phyloP scores from a whole-genome alignment of 805 yeast species.

The Lachancea thermotolerans region DNA sequence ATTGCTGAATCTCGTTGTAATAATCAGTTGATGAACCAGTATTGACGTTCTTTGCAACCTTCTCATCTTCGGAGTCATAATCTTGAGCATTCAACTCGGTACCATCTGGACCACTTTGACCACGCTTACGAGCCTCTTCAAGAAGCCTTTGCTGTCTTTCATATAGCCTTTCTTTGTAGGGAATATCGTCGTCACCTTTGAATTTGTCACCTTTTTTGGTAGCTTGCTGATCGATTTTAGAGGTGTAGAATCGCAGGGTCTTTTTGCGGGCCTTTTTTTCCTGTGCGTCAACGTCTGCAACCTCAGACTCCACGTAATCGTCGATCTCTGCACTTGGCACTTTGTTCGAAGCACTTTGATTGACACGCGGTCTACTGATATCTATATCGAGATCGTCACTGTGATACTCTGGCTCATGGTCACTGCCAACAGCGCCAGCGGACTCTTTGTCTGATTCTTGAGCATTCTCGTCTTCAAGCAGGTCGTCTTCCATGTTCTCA shows the following conservation, averaged over 20 bases:
- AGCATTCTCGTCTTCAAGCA: conserved; percentile 1
- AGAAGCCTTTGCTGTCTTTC: conserved; percentile 83
- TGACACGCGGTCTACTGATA: conserved; percentile 45
- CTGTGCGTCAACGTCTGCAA: conserved; percentile 78
- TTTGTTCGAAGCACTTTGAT: conserved; percentile 35
- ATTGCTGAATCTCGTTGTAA: conserved; percentile 48
- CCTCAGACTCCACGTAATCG: conserved; percentile 63
- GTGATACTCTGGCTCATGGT: conserved; percentile 21
- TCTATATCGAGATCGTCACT: conserved; percentile 43
- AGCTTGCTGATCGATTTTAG: conserved; percentile 85
- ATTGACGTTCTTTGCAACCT: conserved; percentile 36
- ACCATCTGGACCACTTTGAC: conserved; percentile 49
- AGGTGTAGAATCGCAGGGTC: conserved; percentile 89
- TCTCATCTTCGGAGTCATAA: conserved; percentile 42
- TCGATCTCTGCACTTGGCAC: conserved; percentile 24
- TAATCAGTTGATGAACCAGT: conserved; percentile 48
- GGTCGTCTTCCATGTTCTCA: conserved; percentile 18
- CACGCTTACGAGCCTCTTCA: conserved; percentile 86
- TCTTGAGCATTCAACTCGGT: conserved; percentile 52
- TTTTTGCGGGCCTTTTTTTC: conserved; percentile 77
- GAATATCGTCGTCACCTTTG: conserved; percentile 84
- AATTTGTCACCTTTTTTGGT: conserved; percentile 51
- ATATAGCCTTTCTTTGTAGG: conserved; percentile 81
- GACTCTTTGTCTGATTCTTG: conserved; percentile 16
- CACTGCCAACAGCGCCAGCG: conserved; percentile 17